Evolutionary conservation across 805 yeast species (phyloP), one percentile per base, ranked within the genome.

Genomic region (Metschnikowia continentalis): DNA sequence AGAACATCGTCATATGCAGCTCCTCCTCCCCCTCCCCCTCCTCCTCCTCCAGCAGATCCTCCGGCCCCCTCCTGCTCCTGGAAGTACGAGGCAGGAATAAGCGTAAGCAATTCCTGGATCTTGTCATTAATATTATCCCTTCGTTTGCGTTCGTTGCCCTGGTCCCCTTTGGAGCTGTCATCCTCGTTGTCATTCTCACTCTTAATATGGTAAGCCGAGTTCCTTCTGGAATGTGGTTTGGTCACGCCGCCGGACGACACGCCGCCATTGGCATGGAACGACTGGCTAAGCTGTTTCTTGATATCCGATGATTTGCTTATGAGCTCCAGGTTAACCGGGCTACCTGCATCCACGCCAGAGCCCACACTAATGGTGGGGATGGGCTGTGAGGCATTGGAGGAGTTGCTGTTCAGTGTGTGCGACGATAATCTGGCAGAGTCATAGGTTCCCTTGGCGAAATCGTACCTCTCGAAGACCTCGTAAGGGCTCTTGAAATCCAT

Each of bases 51-150:
- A 55, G 30, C 11, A 8, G 11, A 26, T 11, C 30, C 30, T 26
- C 30, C 30, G 5, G 30, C 30, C 5, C 75, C 77, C n/a, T 60
- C 65, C 10, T 52, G 30, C 3, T 61, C 67, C 46, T 56, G 64
- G 58, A 72, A 74, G 49, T 67, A 67, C 39, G 67, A 70, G 3
- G 61, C 49, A 0, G 78, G 78, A 2, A 74, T 66, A 8, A 72
- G 57, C 4, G 71, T 63, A 35, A 72, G 59, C 20, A 74, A 63
- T 53, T 74, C 77, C 61, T 74, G 78, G 52, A 74, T 74, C 47
- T 69, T 70, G 26, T 74, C 78, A 54, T 74, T 74, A 50, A 72
- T 72, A 52, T 72, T 71, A 56, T 74, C 78, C 52, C 77, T 59
- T 45, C 77, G 56, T 50, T 71, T 72, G 22, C 77, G 61, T 54